Conservation (phyloP, 2,329 filamentous ascomycete genomes). For the Claviceps monticola region DNA sequence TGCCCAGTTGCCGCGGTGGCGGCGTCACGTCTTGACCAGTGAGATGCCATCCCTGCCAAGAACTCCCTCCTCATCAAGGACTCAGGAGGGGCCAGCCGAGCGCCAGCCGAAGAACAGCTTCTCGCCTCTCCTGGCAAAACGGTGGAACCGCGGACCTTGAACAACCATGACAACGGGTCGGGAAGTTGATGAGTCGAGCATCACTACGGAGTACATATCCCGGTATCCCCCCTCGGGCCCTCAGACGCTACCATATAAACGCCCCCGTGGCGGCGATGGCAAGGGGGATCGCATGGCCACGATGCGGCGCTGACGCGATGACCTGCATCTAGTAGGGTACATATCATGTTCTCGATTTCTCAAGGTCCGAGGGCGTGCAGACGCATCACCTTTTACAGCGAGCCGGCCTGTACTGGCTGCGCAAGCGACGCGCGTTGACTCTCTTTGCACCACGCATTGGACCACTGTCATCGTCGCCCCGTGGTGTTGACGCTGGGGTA, state of each 20-base stretch:
- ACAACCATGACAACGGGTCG: not conserved
- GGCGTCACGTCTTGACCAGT: slow-evolving; percentile 7
- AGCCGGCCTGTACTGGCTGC: not conserved
- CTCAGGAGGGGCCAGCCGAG: too few species aligned
- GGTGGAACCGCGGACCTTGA: not conserved
- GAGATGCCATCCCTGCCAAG: slow-evolving; percentile 6
- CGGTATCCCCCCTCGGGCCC: too few species aligned
- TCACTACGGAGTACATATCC: too few species aligned
- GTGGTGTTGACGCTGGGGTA: not conserved
- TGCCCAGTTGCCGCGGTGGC: slow-evolving; percentile 7
- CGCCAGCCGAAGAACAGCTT: too few species aligned
- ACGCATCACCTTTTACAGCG: not conserved
- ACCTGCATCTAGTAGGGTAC: not conserved
- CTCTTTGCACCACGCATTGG: not conserved
- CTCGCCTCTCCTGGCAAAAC: not conserved
- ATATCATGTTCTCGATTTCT: not conserved
- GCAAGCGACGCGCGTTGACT: not conserved
- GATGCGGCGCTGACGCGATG: slow-evolving; percentile 7
- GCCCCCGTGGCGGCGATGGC: too few species aligned
- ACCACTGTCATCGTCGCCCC: not conserved
- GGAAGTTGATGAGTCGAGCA: slow-evolving; percentile 2
- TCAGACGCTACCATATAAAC: too few species aligned
- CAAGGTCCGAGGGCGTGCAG: not conserved
- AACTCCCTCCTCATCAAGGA: not conserved
- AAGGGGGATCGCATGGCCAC: slow-evolving; percentile 8